Evolutionary conservation across 495 filamentous ascomycete genomes (phyloP).

Genomic region (Talaromyces adpressus): DNA sequence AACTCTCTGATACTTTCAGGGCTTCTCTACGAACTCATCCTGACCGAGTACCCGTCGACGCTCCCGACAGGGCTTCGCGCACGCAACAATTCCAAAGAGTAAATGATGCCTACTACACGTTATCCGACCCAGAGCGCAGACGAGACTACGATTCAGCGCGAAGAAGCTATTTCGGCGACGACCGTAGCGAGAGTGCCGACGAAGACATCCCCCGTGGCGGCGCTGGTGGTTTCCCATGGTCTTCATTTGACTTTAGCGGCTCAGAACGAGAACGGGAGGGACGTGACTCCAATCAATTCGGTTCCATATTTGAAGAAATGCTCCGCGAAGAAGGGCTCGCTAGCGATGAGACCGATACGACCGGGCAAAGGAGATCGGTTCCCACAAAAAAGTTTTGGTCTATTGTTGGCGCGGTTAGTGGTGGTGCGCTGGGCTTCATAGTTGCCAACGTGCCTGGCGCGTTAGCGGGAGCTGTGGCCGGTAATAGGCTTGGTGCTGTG

Average conservation of each 20-base stretch:
- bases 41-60: constrained; percentile 79
- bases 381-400: constrained; percentile 80
- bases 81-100: constrained; percentile 92
- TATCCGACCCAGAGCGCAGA: constrained; percentile 73
- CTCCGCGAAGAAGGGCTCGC: constrained; percentile 85
- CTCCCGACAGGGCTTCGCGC: constrained; percentile 72
- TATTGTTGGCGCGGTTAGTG: constrained; percentile 76
- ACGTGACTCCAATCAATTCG: constrained; percentile 72
- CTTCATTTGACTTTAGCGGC: constrained; percentile 51
- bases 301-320: constrained; percentile 95
- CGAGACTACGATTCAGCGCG: constrained; percentile 81
- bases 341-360: constrained; percentile 36
- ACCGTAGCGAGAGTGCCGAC: constrained; percentile 45
- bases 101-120: constrained; percentile 97
- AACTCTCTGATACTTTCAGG: constrained; percentile 33
- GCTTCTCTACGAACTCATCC: constrained; percentile 92
- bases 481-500: constrained; percentile 81
- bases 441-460: constrained; percentile 85
- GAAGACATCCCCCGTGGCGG: constrained; percentile 49
- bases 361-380: constrained; percentile 19
- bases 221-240: constrained; percentile 52
- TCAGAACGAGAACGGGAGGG: constrained; percentile 34
- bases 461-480: constrained; percentile 85
- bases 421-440: constrained; percentile 90
- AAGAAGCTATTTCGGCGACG: constrained; percentile 38